A percentile compares a stretch with the other conserved stretches of the same genome.
Conservation (phyloP, 164 flowering plant species). For the Aristolochia fimbriata region DNA sequence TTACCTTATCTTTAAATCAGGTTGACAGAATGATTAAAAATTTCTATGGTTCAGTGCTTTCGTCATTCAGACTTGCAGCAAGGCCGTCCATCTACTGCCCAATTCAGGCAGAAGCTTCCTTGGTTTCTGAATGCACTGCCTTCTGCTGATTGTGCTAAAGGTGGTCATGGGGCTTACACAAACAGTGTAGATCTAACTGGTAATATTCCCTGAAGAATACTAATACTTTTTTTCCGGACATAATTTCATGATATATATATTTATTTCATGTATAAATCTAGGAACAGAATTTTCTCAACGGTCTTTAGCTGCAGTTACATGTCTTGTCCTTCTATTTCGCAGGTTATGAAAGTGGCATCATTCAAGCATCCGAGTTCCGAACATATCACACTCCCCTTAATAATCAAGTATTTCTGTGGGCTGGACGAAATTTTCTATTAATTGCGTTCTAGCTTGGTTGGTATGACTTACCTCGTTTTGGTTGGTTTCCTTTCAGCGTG, state of each 20-base stretch:
- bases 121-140: conserved; percentile 94
- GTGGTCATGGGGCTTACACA: conserved; percentile 96
- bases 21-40: background rate
- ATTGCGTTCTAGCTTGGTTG: background rate
- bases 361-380: conserved; percentile 83
- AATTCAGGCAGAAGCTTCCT: conserved; percentile 90
- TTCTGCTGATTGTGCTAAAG: conserved; percentile 98
- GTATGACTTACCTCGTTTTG: background rate
- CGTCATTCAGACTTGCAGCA: conserved; percentile 68
- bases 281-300: too few species aligned
- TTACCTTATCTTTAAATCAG: background rate
- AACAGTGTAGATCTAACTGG: conserved; percentile 83
- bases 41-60: conserved; percentile 55
- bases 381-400: conserved; percentile 97
- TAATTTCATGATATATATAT: too few species aligned
- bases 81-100: conserved; percentile 77
- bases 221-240: background rate
- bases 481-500: conserved; percentile 36
- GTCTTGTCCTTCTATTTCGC: conserved; percentile 7
- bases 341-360: conserved; percentile 73
- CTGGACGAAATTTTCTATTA: background rate
- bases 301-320: too few species aligned
- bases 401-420: conserved; percentile 58
- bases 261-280: too few species aligned
- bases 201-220: conserved; percentile 9